Evolutionary conservation across 108 stramenopile species (phyloP).

Genomic region (Thalassiosira profunda): DNA sequence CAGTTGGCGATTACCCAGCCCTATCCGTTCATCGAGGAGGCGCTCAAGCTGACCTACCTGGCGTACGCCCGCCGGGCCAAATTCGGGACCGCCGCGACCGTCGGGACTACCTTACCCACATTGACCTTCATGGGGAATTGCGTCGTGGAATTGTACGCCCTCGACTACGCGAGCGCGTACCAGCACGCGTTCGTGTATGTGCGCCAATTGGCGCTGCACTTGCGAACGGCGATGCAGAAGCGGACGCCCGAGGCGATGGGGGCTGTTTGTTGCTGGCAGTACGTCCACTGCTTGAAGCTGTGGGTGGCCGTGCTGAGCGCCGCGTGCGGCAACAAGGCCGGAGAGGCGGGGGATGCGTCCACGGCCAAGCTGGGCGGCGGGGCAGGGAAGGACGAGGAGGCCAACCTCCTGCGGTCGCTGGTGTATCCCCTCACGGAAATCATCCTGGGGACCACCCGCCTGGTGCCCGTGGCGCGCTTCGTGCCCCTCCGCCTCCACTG

Average conservation of each 20-base stretch:
- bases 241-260: slow-evolving; percentile 84
- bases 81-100: slow-evolving; percentile 78
- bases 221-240: slow-evolving; percentile 93
- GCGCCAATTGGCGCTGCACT: slow-evolving; percentile 95
- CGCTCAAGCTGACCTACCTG: slow-evolving; percentile 93
- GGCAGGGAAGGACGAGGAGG: slow-evolving; percentile 50
- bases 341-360: slow-evolving; percentile 51
- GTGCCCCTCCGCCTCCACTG: slow-evolving; percentile 94
- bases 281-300: slow-evolving; percentile 91
- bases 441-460: slow-evolving; percentile 76
- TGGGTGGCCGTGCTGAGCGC: slow-evolving; percentile 95
- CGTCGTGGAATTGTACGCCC: slow-evolving; percentile 93
- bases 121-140: slow-evolving; percentile 96
- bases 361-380: slow-evolving; percentile 39
- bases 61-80: slow-evolving; percentile 94
- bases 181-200: slow-evolving; percentile 99
- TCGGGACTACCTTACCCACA: slow-evolving; percentile 66
- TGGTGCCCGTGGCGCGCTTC: slow-evolving; percentile 82
- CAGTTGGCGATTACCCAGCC: slow-evolving; percentile 94
- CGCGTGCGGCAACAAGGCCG: slow-evolving; percentile 44
- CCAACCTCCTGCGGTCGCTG: slow-evolving; percentile 75
- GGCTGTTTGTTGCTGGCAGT: slow-evolving; percentile 97
- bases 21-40: slow-evolving; percentile 92
- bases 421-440: slow-evolving; percentile 93
- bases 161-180: slow-evolving; percentile 94